Conservation (phyloP, 768 basidiomycete genomes). For the Amanita phalloides region DNA sequence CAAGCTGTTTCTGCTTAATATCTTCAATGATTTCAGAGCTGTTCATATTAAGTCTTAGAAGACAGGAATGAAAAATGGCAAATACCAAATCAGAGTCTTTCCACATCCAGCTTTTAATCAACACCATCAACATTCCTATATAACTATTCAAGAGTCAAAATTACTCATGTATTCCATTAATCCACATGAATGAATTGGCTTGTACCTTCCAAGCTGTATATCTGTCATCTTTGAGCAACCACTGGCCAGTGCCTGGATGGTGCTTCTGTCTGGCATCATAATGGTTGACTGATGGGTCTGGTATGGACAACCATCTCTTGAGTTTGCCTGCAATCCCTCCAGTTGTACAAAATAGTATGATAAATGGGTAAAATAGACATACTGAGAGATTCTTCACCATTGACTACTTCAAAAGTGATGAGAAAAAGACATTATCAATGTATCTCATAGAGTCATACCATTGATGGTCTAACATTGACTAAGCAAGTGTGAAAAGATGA, state of each 20-base stretch:
- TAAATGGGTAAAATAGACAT: no score
- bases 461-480: no score
- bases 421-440: no score
- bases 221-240: neutral
- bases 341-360: no score
- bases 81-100: neutral
- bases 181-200: no score
- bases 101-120: neutral
- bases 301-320: no score
- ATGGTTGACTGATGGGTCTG: neutral
- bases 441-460: no score
- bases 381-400: no score
- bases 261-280: neutral
- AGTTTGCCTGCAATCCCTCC: no score
- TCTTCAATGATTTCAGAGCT: neutral
- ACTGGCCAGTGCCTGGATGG: neutral
- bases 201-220: slow-evolving; percentile 9
- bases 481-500: no score
- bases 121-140: neutral
- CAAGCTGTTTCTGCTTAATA: neutral
- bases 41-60: neutral
- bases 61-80: neutral
- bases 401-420: no score
- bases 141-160: neutral
- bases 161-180: no score